These are phyloP conservation scores for Globisporangium solare DNA, from an alignment of 352 stramenopile species.

Conservation along the genomic window DNA sequence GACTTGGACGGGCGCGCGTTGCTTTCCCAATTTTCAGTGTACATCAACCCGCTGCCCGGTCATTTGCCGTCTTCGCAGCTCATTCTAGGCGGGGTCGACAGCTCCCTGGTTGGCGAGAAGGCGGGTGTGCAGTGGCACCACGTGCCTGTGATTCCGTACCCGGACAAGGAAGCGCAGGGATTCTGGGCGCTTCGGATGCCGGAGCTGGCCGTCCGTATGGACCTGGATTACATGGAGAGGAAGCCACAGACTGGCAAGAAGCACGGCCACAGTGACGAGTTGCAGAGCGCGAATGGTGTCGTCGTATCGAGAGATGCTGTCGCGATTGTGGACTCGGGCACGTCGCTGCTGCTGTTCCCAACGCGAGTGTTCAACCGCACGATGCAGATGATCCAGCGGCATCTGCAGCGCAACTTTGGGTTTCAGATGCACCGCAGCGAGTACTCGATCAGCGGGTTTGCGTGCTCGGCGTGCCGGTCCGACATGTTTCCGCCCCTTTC, in stretches of 20 bases:
- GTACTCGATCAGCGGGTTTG: conserved; percentile 33
- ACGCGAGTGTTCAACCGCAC: conserved; percentile 32
- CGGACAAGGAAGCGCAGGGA: conserved; percentile 22
- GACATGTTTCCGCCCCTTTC: conserved; percentile 47
- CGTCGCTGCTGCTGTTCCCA: conserved; percentile 56
- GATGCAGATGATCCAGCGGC: conserved; percentile 30
- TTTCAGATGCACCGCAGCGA: conserved; percentile 21
- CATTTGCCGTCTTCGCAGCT: conserved; percentile 41
- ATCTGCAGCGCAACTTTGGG: conserved; percentile 23
- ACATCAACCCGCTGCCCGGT: conserved; percentile 51
- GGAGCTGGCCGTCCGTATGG: conserved; percentile 22
- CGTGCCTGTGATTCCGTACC: conserved; percentile 42
- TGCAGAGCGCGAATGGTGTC: too few relatives aligned
- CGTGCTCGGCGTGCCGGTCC: conserved; percentile 37
- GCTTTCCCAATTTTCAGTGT: conserved; percentile 54
- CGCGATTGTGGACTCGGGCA: conserved; percentile 65
- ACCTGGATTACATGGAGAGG: neutral
- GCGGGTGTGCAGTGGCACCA: conserved; percentile 33
- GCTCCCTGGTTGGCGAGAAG: conserved; percentile 19
- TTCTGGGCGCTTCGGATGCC: conserved; percentile 57
- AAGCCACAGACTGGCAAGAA: neutral
- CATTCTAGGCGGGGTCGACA: conserved; percentile 53
- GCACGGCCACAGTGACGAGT: too few relatives aligned
- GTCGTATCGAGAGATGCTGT: conserved; percentile 16
- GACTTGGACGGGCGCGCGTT: conserved; percentile 5